Evolutionary conservation across 345 rosid species (phyloP).

Genomic region (Reutealis trisperma): DNA sequence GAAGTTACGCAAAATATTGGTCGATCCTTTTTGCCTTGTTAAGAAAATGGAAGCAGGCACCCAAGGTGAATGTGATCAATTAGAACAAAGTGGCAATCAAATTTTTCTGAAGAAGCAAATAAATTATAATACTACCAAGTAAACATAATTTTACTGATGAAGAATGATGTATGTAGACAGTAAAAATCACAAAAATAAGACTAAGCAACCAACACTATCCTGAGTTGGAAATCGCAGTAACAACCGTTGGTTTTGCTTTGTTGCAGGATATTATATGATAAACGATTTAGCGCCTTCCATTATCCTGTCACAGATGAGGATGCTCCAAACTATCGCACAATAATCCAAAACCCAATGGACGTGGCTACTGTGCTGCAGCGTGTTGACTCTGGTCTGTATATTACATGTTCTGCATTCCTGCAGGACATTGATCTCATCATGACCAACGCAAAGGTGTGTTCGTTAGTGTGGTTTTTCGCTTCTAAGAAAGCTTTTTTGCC

Average conservation of each 20-base stretch:
- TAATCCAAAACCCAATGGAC: constrained; percentile 97
- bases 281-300: constrained; percentile 88
- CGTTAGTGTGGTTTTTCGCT: neutral
- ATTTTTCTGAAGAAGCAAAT: neutral
- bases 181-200: too few relatives aligned
- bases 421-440: constrained; percentile 92
- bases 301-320: constrained; percentile 94
- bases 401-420: constrained; percentile 80
- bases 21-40: neutral
- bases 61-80: neutral
- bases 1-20: too few relatives aligned
- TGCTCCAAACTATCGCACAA: constrained; percentile 86
- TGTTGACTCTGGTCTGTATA: constrained; percentile 85
- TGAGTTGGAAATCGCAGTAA: neutral
- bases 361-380: constrained; percentile 82
- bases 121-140: neutral
- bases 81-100: neutral
- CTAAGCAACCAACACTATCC: too few relatives aligned
- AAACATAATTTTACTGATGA: too few relatives aligned
- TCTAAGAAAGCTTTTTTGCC: neutral
- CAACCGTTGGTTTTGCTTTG: neutral
- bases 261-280: constrained; percentile 84
- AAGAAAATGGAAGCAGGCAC: neutral
- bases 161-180: neutral
- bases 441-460: constrained; percentile 80